A percentile compares a stretch with the other conserved stretches of the same genome.
phyloP scores from a whole-genome alignment of 2,329 filamentous ascomycete genomes.

The Aspergillus novoparasiticus region DNA sequence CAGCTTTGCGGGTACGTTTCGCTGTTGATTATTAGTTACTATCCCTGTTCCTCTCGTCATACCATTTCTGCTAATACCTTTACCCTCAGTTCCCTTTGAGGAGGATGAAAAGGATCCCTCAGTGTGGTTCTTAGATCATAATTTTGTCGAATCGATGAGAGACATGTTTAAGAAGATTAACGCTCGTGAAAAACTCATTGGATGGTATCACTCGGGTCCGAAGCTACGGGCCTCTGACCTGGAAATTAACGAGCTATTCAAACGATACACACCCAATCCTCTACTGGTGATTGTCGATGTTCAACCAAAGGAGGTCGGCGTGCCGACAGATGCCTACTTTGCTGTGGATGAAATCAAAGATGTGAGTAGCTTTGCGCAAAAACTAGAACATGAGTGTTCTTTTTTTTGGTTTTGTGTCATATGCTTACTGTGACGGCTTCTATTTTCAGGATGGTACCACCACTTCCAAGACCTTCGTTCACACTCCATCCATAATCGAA shows the following conservation, averaged over 20 bases:
- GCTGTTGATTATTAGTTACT: slow-evolving; percentile 1
- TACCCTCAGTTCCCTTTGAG: slow-evolving; percentile 81
- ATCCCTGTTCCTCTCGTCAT: background rate
- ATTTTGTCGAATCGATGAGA: slow-evolving; percentile 99
- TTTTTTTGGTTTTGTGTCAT: background rate
- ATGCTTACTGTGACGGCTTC: background rate
- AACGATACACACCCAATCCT: slow-evolving; percentile 96
- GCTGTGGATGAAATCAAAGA: slow-evolving; percentile 99
- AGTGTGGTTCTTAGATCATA: slow-evolving; percentile 99
- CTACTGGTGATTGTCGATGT: slow-evolving; percentile 97
- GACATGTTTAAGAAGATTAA: slow-evolving; percentile 99
- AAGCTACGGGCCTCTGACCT: slow-evolving; percentile 96
- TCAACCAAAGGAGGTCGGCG: slow-evolving; percentile 95
- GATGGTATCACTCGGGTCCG: slow-evolving; percentile 98
- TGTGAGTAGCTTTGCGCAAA: slow-evolving; percentile 57
- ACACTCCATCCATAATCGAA: slow-evolving; percentile 97
- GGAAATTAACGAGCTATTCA: slow-evolving; percentile 99
- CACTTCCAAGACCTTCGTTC: slow-evolving; percentile 95
- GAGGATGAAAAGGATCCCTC: slow-evolving; percentile 98
- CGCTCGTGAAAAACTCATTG: slow-evolving; percentile 96
- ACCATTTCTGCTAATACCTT: slow-evolving; percentile 3
- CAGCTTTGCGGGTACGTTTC: slow-evolving; percentile 84
- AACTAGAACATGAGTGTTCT: background rate
- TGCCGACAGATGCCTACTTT: slow-evolving; percentile 98
- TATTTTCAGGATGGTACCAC: slow-evolving; percentile 83